Evolutionary conservation across 2,329 filamentous ascomycete species (phyloP).

Genomic region (Colletotrichum cereale): DNA sequence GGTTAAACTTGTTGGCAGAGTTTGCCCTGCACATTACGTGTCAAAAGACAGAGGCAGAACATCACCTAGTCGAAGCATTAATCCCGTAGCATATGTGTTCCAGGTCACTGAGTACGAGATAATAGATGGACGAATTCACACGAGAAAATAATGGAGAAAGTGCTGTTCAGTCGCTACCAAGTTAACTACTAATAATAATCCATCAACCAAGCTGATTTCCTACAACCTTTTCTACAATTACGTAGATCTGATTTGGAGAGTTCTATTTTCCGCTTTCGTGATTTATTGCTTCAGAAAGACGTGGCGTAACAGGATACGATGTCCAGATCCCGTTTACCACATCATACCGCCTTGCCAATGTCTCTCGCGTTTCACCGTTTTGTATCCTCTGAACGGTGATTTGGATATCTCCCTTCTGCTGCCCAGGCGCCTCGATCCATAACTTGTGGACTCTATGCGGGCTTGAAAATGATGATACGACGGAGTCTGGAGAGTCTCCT

Average conservation of each 20-base stretch:
- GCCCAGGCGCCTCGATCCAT: not conserved
- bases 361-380: not conserved
- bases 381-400: not conserved
- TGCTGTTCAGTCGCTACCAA: no score
- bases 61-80: not conserved
- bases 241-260: no score
- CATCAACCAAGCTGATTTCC: rapidly evolving
- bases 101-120: not conserved
- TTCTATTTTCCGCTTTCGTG: no score
- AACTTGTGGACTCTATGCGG: not conserved
- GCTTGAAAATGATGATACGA: not conserved
- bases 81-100: not conserved
- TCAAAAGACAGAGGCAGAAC: not conserved
- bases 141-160: not conserved
- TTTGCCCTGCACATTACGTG: rapidly evolving
- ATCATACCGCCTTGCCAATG: not conserved
- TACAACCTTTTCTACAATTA: not conserved
- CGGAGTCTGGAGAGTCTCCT: not conserved
- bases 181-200: not conserved
- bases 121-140: not conserved
- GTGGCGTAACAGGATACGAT: not conserved
- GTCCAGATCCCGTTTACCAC: not conserved
- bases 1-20: rapidly evolving
- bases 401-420: not conserved
- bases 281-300: not conserved